phyloP scores from a whole-genome alignment of 106 monocot genomes.

The Cymbidium sinense region DNA sequence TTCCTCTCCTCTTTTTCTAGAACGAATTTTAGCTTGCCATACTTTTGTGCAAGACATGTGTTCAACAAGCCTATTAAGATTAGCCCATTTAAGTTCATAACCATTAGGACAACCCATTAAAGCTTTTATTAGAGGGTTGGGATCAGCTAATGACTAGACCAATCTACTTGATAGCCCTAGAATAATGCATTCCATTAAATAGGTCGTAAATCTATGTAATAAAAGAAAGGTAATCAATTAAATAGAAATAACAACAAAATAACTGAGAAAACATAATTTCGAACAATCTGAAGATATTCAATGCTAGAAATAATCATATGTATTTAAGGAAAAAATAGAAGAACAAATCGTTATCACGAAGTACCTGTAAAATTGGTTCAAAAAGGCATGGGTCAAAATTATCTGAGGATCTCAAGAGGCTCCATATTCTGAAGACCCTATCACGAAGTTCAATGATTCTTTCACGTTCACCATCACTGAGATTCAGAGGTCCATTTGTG shows the following conservation, averaged over 20 bases:
- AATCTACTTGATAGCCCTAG: not conserved
- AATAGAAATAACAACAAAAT: not conserved
- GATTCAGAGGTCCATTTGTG: constrained; percentile 41
- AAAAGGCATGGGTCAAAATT: constrained; percentile 91
- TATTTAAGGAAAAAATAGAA: not conserved
- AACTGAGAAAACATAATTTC: not conserved
- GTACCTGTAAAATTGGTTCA: constrained; percentile 91
- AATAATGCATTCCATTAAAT: not conserved
- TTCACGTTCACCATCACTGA: constrained; percentile 61
- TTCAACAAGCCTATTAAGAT: no score
- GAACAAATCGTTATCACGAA: not conserved
- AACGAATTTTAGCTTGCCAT: no score
- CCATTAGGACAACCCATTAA: no score
- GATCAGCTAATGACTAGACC: not conserved
- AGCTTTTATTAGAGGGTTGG: no score
- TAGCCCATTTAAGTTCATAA: no score
- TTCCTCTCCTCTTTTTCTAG: no score
- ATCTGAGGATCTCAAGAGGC: constrained; percentile 71
- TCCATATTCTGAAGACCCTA: constrained; percentile 78
- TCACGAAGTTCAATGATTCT: constrained; percentile 70
- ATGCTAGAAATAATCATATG: no score
- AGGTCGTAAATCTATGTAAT: no score
- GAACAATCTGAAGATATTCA: not conserved
- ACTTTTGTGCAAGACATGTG: no score
- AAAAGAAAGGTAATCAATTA: no score